A percentile compares a stretch with the other conserved stretches of the same genome.
Conservation (phyloP, 2,329 filamentous ascomycete genomes). For the Monosporascus sp. region DNA sequence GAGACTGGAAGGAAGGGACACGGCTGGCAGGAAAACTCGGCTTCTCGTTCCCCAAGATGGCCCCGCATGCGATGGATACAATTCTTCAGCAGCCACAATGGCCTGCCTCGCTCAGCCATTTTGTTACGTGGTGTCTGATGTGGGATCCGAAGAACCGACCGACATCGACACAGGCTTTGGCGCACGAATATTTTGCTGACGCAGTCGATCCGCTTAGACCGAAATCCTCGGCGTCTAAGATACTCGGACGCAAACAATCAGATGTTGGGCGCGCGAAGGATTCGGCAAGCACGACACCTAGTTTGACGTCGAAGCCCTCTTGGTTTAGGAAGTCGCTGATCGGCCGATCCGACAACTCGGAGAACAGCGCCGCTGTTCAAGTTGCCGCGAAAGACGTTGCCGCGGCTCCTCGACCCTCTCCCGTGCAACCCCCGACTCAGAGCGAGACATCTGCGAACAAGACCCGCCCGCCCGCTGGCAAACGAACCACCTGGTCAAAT, state of each 20-base stretch:
- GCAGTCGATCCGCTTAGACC: conserved; percentile 86
- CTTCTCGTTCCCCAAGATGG: conserved; percentile 99
- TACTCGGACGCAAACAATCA: conserved; percentile 85
- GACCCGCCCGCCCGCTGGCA: conserved; percentile 53
- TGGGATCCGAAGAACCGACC: conserved; percentile 94
- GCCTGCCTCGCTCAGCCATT: conserved; percentile 80
- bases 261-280: conserved; percentile 71
- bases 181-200: conserved; percentile 91
- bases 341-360: conserved; percentile 61
- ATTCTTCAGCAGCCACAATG: conserved; percentile 87
- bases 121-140: conserved; percentile 98
- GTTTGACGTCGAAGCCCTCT: conserved; percentile 71
- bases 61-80: conserved; percentile 91
- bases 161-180: conserved; percentile 88
- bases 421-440: conserved; percentile 20
- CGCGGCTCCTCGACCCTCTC: conserved; percentile 29
- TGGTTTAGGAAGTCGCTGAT: conserved; percentile 98
- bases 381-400: conserved; percentile 41
- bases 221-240: conserved; percentile 80
- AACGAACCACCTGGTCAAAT: conserved; percentile 92
- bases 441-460: conserved; percentile 37
- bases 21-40: conserved; percentile 90
- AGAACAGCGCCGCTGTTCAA: conserved; percentile 44
- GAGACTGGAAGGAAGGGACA: conserved; percentile 95
- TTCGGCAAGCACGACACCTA: conserved; percentile 46